Percentiles rank a stretch among this genome's conserved stretches.
phyloP scores from a whole-genome alignment of 306 rosid species.

The Coriaria nepalensis region DNA sequence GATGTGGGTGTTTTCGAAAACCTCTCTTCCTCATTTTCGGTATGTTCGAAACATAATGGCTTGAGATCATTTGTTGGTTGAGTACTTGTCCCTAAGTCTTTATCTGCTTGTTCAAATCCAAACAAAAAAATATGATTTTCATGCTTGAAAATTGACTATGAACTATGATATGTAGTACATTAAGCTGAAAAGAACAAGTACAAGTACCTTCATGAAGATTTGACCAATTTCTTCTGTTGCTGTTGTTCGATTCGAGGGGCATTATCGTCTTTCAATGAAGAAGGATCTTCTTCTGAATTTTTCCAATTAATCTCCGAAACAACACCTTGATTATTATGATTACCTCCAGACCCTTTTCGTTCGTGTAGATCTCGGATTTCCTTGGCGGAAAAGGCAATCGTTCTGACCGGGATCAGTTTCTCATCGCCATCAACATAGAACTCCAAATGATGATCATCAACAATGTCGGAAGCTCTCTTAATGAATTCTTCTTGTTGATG shows the following conservation, averaged over 20 bases:
- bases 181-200: neutral
- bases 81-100: conserved; percentile 29
- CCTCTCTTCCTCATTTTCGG: conserved; percentile 56
- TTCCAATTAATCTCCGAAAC: conserved; percentile 81
- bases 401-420: conserved; percentile 68
- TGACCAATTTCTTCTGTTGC: conserved; percentile 25
- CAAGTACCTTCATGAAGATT: conserved; percentile 42
- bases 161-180: neutral
- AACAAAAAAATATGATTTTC: neutral
- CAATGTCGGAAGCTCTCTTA: neutral
- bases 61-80: conserved; percentile 23
- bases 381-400: conserved; percentile 27
- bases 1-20: conserved; percentile 76
- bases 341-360: conserved; percentile 23
- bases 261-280: too few relatives aligned
- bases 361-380: conserved; percentile 23
- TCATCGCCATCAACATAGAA: conserved; percentile 69
- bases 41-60: conserved; percentile 24
- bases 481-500: conserved; percentile 23
- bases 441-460: conserved; percentile 43
- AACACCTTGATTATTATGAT: conserved; percentile 37
- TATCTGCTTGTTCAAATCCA: conserved; percentile 29
- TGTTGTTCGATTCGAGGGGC: neutral
- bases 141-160: too few relatives aligned
- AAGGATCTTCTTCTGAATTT: conserved; percentile 26